Base-by-base conservation (phyloP, 208 protist species). In the Trypanosoma caninum region DNA sequence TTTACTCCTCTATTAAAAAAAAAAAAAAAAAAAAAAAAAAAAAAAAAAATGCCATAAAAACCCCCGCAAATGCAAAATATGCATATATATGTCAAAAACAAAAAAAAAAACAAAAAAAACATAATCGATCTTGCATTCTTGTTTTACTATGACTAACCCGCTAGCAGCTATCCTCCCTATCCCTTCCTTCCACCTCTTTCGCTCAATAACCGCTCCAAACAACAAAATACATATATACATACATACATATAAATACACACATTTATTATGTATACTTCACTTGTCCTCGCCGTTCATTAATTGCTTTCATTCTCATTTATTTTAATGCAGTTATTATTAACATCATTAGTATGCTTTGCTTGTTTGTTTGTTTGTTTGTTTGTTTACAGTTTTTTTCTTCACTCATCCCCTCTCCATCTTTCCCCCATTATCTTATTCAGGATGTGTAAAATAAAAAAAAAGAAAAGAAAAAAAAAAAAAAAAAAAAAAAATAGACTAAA, bases 341-440 rank as follows among this genome's bases (percentile, higher is more conserved):
- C 13, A 38, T 38, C 34, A 14, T 46, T 46, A n/a, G 31, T 59
- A 8, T 59, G 16, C 54, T 59, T 55, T 40, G 9, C 45, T 13
- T 13, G 25, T 34, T 66, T 72, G 20, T 57, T 41, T 51, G 14
- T n/a, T 48, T 48, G 14, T 27, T 48, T 25, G 42, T 9, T 9
- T 48, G 42, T 18, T 7, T 18, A 48, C 45, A 7, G 27, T 51
- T 13, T 51, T 31, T 51, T 31, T n/a, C n/a, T n/a, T n/a, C n/a
- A n/a, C n/a, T n/a, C 7, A 14, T 31, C 45, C 45, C 45, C 45
- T 13, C 7, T 31, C 13, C 25, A 51, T 51, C 45, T 13, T 51
- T 7, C 45, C 27, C 45, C 9, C 34, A 38, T 38, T 13, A 45
- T n/a, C 13, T n/a, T n/a, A 45, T 4, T 5, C 14, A n/a, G 14